Evolutionary conservation across 768 basidiomycete species (phyloP), one percentile per base, ranked within the genome.

Genomic region (Boletus reticulatus): DNA sequence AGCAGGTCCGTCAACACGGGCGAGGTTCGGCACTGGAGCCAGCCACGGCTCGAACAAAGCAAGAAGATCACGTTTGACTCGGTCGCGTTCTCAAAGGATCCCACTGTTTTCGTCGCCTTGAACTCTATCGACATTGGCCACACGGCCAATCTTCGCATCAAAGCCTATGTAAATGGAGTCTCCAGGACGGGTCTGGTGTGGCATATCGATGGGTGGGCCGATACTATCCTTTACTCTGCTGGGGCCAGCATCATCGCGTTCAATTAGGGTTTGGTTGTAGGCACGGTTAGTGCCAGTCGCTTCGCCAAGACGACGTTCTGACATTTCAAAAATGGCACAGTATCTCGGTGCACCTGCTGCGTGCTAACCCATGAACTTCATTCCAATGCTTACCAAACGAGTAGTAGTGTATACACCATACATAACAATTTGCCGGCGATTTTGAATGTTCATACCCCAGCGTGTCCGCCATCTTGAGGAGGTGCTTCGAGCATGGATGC

Each of bases 81-180:
- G 3, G 43, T 43, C 16, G 4, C 4, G 43, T 1, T 42, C 14
- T 36, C 34, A 36, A 11, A 36, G 34, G 12, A 36, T 14, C 34
- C 34, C 12, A 1, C 13, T 14, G 63, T 64, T 5, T 64, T 65
- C n/a, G 37, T 65, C n/a, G 60, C 60, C 6, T 41, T 59, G 48
- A 65, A 65, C 43, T 47, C 13, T 17, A 31, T 65, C 36, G 50
- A 65, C 43, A 17, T 65, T 0, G 53, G 38, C 43, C 43, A 38
- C 49, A 37, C n/a, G 37, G 37, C 39, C 1, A 52, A 45, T 55
- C 49, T 65, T n/a, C 63, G 63, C 19, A 4, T 65, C 13, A 45
- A 24, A 0, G 38, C 63, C 5, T 62, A 62, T 9, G 63, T 59
- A 0, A 43, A 62, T n/a, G 45, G 27, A 0, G 44, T 59, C 50